These are phyloP conservation scores for Pogostemon cablin DNA, from an alignment of 257 asterid genomes.

Conservation along the genomic window DNA sequence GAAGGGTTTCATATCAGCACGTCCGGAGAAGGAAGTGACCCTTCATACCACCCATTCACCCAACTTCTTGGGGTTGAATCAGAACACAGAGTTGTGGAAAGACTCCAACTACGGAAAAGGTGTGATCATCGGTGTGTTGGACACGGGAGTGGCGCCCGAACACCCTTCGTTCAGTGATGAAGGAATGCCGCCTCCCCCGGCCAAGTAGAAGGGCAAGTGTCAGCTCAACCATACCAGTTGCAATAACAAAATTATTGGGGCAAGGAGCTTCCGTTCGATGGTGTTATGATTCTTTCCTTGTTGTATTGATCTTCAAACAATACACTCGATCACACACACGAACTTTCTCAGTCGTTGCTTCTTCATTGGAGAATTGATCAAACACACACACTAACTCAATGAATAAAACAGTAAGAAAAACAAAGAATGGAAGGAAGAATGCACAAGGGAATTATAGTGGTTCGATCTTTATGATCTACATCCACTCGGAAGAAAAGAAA, in stretches of 20 bases:
- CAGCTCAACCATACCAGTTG: conserved; percentile 43
- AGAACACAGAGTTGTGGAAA: conserved; percentile 50
- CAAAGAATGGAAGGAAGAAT: too few relatives aligned
- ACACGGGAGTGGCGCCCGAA: conserved; percentile 51
- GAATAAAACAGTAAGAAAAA: too few relatives aligned
- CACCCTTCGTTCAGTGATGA: conserved; percentile 60
- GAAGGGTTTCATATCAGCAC: conserved; percentile 43
- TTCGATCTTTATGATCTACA: too few relatives aligned
- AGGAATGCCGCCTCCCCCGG: conserved; percentile 60
- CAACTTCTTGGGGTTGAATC: conserved; percentile 54
- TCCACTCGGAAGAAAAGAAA: too few relatives aligned
- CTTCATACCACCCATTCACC: conserved; percentile 59
- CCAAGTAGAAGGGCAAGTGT: conserved; percentile 64
- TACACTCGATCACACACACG: too few relatives aligned
- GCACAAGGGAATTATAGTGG: too few relatives aligned
- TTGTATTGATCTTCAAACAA: too few relatives aligned
- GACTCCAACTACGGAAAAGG: conserved; percentile 58
- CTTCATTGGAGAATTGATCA: too few relatives aligned
- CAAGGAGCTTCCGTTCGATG: conserved; percentile 41
- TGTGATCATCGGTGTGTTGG: conserved; percentile 56
- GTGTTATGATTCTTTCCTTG: too few relatives aligned
- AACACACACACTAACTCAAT: too few relatives aligned
- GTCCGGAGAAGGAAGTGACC: conserved; percentile 25
- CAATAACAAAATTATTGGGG: conserved; percentile 58
- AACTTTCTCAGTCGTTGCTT: too few relatives aligned